These are phyloP conservation scores for Peterozyma toletana DNA, from an alignment of 805 yeast species.

Conservation along the genomic window DNA sequence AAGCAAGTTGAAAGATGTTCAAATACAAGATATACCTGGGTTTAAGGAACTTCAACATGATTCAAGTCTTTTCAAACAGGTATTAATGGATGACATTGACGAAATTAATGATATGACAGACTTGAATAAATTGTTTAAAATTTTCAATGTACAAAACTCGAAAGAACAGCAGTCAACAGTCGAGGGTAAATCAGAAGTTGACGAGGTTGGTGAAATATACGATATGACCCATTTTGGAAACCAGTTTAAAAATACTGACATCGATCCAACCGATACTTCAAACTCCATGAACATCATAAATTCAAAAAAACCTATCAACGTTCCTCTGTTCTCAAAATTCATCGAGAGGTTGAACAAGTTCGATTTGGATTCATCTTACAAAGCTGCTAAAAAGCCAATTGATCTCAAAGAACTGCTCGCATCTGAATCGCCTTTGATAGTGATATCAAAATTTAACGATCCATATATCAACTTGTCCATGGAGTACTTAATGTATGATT, in stretches of 20 bases:
- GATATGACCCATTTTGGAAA: not conserved
- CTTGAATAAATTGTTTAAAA: not conserved
- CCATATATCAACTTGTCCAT: conserved; percentile 77
- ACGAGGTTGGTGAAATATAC: no score
- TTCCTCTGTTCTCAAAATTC: not conserved
- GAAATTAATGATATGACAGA: not conserved
- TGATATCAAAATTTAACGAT: conserved; percentile 49
- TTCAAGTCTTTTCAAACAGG: not conserved
- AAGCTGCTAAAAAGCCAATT: not conserved
- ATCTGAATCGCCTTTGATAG: conserved; percentile 38
- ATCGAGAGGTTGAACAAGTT: not conserved
- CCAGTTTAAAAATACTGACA: not conserved
- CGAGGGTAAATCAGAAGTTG: no score
- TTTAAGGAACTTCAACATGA: no score
- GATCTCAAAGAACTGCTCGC: not conserved
- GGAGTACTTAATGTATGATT: conserved; percentile 69
- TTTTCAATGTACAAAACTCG: no score
- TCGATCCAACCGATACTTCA: not conserved
- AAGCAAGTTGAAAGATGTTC: not conserved
- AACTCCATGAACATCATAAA: not conserved
- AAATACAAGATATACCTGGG: no score
- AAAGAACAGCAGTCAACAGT: no score
- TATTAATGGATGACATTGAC: not conserved
- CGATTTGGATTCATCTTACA: conserved; percentile 1
- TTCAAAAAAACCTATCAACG: not conserved